Evolutionary conservation across 176 grass and related monocot species (phyloP).

Genomic region (Aegilops tauschii): DNA sequence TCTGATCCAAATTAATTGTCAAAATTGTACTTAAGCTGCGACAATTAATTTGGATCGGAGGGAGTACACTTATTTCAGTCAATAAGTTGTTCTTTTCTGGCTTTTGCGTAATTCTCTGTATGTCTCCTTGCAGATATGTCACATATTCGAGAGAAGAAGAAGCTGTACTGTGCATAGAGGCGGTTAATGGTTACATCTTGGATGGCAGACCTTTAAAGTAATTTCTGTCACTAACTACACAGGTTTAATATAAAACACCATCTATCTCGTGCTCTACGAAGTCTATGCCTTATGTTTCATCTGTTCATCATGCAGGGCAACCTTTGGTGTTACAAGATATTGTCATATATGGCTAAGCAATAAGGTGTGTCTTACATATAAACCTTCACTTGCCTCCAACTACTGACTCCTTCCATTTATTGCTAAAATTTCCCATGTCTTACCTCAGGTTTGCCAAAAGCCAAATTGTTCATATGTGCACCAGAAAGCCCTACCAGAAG

Average conservation of each 20-base stretch:
- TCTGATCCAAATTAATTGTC: too few species aligned
- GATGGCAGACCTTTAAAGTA: slow-evolving; percentile 58
- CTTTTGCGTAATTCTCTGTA: slow-evolving; percentile 18
- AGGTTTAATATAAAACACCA: background rate
- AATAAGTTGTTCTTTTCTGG: background rate
- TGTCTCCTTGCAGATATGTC: slow-evolving; percentile 46
- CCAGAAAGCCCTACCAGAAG: slow-evolving; percentile 44
- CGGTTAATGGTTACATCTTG: slow-evolving; percentile 57
- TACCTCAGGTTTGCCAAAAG: slow-evolving; percentile 50
- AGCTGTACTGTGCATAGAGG: slow-evolving; percentile 56
- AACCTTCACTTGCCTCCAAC: background rate
- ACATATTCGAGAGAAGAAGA: slow-evolving; percentile 56
- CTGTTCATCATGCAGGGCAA: slow-evolving; percentile 50
- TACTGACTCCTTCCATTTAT: slow-evolving; percentile 15
- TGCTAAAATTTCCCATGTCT: background rate
- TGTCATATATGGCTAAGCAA: slow-evolving; percentile 66
- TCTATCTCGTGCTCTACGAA: background rate
- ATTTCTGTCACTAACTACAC: slow-evolving; percentile 22
- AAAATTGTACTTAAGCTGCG: too few species aligned
- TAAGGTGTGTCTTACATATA: slow-evolving; percentile 42
- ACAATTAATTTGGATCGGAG: too few species aligned
- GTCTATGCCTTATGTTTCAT: slow-evolving; percentile 21
- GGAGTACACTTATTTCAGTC: background rate
- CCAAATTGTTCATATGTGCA: slow-evolving; percentile 70
- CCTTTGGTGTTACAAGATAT: slow-evolving; percentile 73